phyloP scores from a whole-genome alignment of 2,329 filamentous ascomycete species.

The Ceratocystis variospora region DNA sequence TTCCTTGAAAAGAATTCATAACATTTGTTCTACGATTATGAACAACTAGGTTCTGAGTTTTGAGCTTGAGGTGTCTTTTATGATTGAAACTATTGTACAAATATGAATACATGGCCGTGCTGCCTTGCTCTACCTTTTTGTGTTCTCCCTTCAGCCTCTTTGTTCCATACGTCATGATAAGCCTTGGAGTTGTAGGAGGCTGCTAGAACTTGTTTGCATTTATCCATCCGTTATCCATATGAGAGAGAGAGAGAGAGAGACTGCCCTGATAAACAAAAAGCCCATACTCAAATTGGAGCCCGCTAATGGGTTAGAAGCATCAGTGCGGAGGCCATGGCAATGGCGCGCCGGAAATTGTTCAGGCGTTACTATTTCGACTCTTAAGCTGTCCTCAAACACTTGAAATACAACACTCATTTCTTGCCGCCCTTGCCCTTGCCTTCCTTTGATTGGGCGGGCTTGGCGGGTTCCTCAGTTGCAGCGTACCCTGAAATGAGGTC shows the following conservation, averaged over 20 bases:
- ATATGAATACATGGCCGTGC: conserved; percentile 15
- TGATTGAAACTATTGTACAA: conserved; percentile 10
- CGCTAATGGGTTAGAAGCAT: background rate
- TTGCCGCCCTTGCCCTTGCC: conserved; percentile 31
- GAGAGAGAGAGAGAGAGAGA: background rate
- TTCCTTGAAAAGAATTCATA: background rate
- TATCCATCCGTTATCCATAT: background rate
- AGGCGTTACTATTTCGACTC: background rate
- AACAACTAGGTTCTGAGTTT: background rate
- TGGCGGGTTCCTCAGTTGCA: conserved; percentile 19
- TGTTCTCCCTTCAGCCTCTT: background rate
- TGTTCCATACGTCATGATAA: background rate
- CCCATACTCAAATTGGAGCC: background rate
- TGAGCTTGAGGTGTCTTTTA: background rate
- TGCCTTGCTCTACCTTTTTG: conserved; percentile 4
- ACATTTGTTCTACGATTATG: too few relatives aligned
- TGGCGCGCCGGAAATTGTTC: background rate
- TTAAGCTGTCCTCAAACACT: background rate
- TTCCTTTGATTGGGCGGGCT: conserved; percentile 24
- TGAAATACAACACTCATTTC: conserved; percentile 26
- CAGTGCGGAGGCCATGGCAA: background rate
- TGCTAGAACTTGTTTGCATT: too few relatives aligned
- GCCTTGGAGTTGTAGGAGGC: background rate
- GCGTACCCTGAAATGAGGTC: conserved; percentile 41
- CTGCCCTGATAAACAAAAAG: background rate